Evolutionary conservation across 805 yeast genomes (phyloP).

Genomic region (Ogataea minuta): DNA sequence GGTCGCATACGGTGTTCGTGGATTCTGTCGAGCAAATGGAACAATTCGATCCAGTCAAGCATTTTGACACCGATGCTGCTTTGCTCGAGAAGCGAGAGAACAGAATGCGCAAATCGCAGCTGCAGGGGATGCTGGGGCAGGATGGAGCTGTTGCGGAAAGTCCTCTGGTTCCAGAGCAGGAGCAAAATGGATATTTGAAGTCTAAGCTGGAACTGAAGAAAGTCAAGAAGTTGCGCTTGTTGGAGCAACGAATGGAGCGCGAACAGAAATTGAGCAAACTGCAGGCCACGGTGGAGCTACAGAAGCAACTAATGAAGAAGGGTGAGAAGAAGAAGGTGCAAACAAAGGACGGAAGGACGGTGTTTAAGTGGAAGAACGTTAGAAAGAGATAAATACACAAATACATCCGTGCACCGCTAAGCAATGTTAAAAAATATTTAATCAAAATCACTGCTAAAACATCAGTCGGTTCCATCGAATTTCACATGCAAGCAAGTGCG

Average conservation of each 20-base stretch:
- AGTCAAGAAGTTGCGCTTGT: slow-evolving; percentile 54
- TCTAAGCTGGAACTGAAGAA: slow-evolving; percentile 45
- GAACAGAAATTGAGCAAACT: slow-evolving; percentile 65
- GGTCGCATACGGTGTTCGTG: slow-evolving; percentile 85
- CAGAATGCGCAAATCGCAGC: slow-evolving; percentile 61
- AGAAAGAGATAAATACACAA: slow-evolving; percentile 51
- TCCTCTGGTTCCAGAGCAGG: slow-evolving; percentile 22
- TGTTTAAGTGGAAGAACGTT: slow-evolving; percentile 82
- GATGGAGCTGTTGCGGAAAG: slow-evolving; percentile 18
- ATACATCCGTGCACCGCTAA: slow-evolving; percentile 5
- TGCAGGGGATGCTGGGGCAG: slow-evolving; percentile 39
- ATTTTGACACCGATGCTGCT: slow-evolving; percentile 67
- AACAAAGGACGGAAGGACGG: slow-evolving; percentile 62
- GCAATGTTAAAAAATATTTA: no score
- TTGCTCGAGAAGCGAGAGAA: slow-evolving; percentile 67
- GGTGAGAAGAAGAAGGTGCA: slow-evolving; percentile 80
- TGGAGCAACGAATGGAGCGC: slow-evolving; percentile 67
- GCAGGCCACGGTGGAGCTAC: slow-evolving; percentile 69
- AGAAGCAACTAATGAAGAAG: slow-evolving; percentile 85
- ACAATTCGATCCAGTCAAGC: slow-evolving; percentile 59
- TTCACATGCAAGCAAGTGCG: slow-evolving; percentile 8
- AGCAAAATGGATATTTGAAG: slow-evolving; percentile 27
- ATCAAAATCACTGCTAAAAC: not conserved
- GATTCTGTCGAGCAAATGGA: slow-evolving; percentile 57
- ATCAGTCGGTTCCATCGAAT: no score